These are phyloP conservation scores for Chaetomium olivaceum DNA, from an alignment of 2,329 filamentous ascomycete species.

Conservation along the genomic window DNA sequence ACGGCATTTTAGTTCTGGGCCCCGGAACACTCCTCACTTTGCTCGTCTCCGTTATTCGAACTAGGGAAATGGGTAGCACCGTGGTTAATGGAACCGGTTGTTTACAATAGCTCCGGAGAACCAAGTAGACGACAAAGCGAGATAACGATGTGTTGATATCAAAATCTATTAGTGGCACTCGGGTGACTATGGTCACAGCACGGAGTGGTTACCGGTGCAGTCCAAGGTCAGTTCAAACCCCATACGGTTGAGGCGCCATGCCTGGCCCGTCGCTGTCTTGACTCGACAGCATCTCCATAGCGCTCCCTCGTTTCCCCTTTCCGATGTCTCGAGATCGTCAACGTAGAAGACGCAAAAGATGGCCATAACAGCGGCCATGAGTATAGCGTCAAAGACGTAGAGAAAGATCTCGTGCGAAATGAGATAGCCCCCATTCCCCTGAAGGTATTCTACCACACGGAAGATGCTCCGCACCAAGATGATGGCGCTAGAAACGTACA, in stretches of 20 bases:
- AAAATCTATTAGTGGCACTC: no score
- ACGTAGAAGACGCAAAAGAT: conserved; percentile 35
- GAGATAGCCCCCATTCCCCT: conserved; percentile 44
- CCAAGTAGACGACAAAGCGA: not conserved
- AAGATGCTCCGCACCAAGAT: conserved; percentile 51
- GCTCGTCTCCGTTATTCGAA: no score
- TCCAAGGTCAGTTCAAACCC: not conserved
- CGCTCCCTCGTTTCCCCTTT: not conserved
- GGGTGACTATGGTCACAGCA: no score
- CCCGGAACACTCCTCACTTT: no score
- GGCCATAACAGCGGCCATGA: conserved; percentile 45
- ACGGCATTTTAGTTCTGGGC: no score
- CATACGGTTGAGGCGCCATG: not conserved
- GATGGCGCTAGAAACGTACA: conserved; percentile 39
- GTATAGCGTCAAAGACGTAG: conserved; percentile 47
- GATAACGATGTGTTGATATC: no score
- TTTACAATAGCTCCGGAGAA: not conserved
- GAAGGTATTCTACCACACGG: conserved; percentile 49
- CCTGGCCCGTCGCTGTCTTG: not conserved
- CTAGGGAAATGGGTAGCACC: no score
- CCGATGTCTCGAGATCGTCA: conserved; percentile 1
- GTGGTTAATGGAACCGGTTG: not conserved
- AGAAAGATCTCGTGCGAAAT: conserved; percentile 45
- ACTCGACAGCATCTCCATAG: not conserved
- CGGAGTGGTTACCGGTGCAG: not conserved